Evolutionary conservation across 176 grass and related monocot species (phyloP).

Genomic region (Leersia perrieri): DNA sequence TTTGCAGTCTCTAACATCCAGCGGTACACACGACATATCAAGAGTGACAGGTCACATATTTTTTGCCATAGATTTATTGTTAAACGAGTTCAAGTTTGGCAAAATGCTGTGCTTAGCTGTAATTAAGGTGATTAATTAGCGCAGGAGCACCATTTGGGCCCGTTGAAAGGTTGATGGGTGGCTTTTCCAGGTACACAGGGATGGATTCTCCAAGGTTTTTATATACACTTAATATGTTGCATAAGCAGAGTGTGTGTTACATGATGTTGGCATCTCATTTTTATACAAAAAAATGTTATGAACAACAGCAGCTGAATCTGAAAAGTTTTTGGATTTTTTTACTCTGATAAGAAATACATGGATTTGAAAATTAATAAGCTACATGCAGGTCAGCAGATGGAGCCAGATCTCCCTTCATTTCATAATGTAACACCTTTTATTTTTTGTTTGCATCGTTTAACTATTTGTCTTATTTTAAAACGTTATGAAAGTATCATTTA

Average conservation of each 20-base stretch:
- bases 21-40: neutral
- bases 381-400: no score
- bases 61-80: neutral
- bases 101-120: neutral
- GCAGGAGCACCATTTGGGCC: neutral
- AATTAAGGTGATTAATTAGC: neutral
- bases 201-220: neutral
- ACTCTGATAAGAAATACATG: no score
- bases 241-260: neutral
- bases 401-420: no score
- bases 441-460: no score
- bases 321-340: no score
- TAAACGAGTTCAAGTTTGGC: neutral
- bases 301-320: neutral
- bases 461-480: no score
- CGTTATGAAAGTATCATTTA: no score
- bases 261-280: neutral
- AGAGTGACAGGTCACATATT: neutral
- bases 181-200: neutral
- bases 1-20: neutral
- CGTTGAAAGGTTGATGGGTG: constrained; percentile 9
- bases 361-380: no score
- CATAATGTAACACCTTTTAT: no score
- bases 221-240: neutral
- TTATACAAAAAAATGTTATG: neutral